phyloP scores from a whole-genome alignment of 2,329 filamentous ascomycete genomes.

The Aspergillus proliferans region DNA sequence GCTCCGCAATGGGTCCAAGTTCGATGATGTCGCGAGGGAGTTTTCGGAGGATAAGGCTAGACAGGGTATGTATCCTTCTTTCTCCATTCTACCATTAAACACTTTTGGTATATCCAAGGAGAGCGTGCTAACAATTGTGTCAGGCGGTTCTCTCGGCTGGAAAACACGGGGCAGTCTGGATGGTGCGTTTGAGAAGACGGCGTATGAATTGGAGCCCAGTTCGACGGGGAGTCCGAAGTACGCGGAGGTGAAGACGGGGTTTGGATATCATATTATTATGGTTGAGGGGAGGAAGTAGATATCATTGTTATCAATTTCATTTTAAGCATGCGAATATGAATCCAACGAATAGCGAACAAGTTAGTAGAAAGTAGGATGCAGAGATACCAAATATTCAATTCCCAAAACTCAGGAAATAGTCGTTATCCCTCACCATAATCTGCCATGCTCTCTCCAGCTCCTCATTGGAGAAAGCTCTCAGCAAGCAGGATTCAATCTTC shows the following conservation, averaged over 20 bases:
- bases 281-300: slow-evolving; percentile 56
- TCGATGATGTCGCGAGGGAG: slow-evolving; percentile 59
- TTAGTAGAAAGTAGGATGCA: no score
- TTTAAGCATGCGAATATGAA: neutral
- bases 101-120: neutral
- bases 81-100: slow-evolving; percentile 2
- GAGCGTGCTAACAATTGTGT: slow-evolving; percentile 1
- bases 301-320: neutral
- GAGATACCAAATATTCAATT: no score
- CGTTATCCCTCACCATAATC: no score
- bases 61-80: slow-evolving; percentile 38
- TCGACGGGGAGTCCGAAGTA: slow-evolving; percentile 56
- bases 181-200: slow-evolving; percentile 55
- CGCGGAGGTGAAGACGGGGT: slow-evolving; percentile 56
- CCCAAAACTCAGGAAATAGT: no score
- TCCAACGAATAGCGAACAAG: no score
- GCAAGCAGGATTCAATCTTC: no score
- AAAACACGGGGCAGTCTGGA: slow-evolving; percentile 54
- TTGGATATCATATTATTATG: slow-evolving; percentile 65
- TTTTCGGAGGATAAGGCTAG: slow-evolving; percentile 61
- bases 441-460: no score
- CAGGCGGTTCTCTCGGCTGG: slow-evolving; percentile 59
- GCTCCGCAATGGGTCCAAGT: slow-evolving; percentile 53
- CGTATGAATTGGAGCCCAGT: slow-evolving; percentile 56
- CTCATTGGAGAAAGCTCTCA: no score